Base-by-base conservation (phyloP, 345 rosid species). In the Moricandia arvensis region DNA sequence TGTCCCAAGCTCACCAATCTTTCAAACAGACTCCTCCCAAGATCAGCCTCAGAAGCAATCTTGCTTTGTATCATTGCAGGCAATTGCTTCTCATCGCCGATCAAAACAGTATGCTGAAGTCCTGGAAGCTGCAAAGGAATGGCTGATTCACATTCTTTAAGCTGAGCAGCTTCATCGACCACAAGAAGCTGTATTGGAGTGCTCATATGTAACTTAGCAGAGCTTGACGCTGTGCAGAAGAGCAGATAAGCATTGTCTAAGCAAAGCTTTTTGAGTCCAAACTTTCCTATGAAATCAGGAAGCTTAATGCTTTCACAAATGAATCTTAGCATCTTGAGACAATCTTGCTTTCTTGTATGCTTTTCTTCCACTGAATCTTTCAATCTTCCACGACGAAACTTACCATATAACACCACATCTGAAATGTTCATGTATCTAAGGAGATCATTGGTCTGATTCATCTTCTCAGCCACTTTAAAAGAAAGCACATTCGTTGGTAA, bases 1-100 rank as follows among this genome's bases (percentile, higher is more conserved):
- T 84, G 79, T 15, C 87, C 88, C 35, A 89, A 68, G 3, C 72
- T 54, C 9, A 72, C 85, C 63, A 91, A 70, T 79, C 94, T 87
- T 59, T 86, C 86, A 73, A 89, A 89, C 51, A 87, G 73, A 84
- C 97, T 91, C 75, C 91, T 85, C 5, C 97, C 85, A 29, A 85
- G 85, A 31, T 76, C 75, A 77, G 85, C 91, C 59, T 57, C 45
- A 4, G 6, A 45, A 43, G 87, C 83, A 81, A 82, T 74, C 91
- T 77, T 73, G 85, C 90, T 86, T 37, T 76, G 33, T 8, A 83
- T 80, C 87, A 81, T 80, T 16, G 90, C 86, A 27, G 87, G 86
- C 12, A 86, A 54, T 7, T 86, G 90, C n/a, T 63, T 64, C 55
- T 86, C 85, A 33, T 86, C 90, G 0, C 87, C 90, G 2, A 86